These are phyloP conservation scores for Hypoxylon sp. DNA, from an alignment of 2,329 filamentous ascomycete genomes.

Conservation along the genomic window DNA sequence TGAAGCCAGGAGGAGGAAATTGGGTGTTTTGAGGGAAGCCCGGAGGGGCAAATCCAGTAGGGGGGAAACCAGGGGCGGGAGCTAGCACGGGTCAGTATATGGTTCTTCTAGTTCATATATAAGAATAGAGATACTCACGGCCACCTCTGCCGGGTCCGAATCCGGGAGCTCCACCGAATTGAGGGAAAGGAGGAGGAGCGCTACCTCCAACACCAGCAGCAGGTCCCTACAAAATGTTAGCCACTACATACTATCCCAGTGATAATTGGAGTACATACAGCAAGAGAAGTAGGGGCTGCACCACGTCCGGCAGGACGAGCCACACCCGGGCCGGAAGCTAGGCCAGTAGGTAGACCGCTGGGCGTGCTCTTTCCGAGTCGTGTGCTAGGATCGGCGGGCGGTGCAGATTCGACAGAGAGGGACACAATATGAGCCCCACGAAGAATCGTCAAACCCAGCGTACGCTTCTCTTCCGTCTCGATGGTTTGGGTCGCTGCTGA, in stretches of 20 bases:
- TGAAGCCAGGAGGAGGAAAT: slow-evolving; percentile 62
- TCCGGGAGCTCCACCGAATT: slow-evolving; percentile 60
- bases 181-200: slow-evolving; percentile 64
- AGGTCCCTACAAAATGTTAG: slow-evolving; percentile 65
- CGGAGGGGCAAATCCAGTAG: slow-evolving; percentile 56
- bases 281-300: slow-evolving; percentile 76
- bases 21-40: slow-evolving; percentile 55
- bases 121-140: slow-evolving; percentile 54
- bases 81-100: slow-evolving; percentile 37
- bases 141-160: slow-evolving; percentile 62
- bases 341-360: slow-evolving; percentile 72
- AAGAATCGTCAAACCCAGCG: slow-evolving; percentile 92
- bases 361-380: slow-evolving; percentile 81
- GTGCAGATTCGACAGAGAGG: slow-evolving; percentile 92
- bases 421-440: slow-evolving; percentile 95
- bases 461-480: slow-evolving; percentile 95
- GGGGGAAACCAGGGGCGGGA: slow-evolving; percentile 42
- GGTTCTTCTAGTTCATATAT: neutral
- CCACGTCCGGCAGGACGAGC: slow-evolving; percentile 91
- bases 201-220: slow-evolving; percentile 85
- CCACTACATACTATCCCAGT: slow-evolving; percentile 1
- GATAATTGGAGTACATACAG: slow-evolving; percentile 59
- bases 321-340: slow-evolving; percentile 87
- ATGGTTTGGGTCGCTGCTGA: slow-evolving; percentile 69
- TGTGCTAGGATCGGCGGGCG: slow-evolving; percentile 90